Percentiles rank a stretch among this genome's conserved stretches.
Evolutionary conservation across 371 early-diverging fungal species (phyloP).

Genomic region (Funneliformis caledonium): DNA sequence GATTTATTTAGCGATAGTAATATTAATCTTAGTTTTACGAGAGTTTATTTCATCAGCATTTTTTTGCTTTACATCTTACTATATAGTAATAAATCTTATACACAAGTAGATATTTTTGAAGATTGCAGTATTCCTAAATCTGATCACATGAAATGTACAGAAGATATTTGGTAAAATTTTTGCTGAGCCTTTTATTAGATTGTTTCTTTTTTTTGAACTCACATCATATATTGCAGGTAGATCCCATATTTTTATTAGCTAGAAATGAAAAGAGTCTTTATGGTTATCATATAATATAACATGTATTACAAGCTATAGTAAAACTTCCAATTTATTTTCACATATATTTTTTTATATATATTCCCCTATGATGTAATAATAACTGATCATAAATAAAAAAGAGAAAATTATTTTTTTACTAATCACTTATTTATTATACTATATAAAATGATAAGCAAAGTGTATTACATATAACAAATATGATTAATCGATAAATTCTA

Average conservation of each 20-base stretch:
- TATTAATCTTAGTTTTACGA: too few relatives aligned
- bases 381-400: too few relatives aligned
- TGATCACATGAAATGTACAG: neutral
- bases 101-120: too few relatives aligned
- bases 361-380: too few relatives aligned
- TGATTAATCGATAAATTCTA: neutral
- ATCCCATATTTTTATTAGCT: slow-evolving; percentile 8
- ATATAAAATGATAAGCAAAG: slow-evolving; percentile 6
- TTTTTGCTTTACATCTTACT: too few relatives aligned
- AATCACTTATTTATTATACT: slow-evolving; percentile 10
- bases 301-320: neutral
- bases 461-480: neutral
- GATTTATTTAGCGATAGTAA: neutral
- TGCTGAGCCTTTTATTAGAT: slow-evolving; percentile 14
- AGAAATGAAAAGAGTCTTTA: too few relatives aligned
- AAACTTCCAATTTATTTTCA: neutral
- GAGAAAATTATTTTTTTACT: slow-evolving; percentile 6
- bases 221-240: slow-evolving; percentile 9
- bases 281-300: too few relatives aligned
- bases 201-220: slow-evolving; percentile 15
- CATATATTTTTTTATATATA: neutral
- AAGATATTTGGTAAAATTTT: too few relatives aligned
- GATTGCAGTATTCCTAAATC: too few relatives aligned
- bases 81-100: too few relatives aligned
- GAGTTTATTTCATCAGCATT: too few relatives aligned